phyloP scores from a whole-genome alignment of 257 asterid genomes.

The Datura wrightii region DNA sequence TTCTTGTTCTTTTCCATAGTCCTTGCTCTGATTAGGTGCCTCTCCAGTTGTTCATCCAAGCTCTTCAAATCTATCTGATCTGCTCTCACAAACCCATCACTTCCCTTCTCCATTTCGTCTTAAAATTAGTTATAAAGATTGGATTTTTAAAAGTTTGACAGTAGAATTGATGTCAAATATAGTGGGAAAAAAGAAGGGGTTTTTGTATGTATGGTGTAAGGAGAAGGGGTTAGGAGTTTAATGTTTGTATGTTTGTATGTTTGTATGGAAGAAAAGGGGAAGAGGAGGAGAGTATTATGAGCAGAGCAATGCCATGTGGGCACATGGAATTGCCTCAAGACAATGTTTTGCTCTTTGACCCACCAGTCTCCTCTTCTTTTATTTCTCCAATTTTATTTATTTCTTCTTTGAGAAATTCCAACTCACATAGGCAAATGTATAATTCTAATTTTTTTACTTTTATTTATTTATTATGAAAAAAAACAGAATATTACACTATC shows the following conservation, averaged over 20 bases:
- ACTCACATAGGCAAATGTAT: background rate
- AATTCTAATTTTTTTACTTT: no score
- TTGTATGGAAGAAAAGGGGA: background rate
- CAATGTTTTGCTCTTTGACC: conserved; percentile 55
- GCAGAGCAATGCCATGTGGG: conserved; percentile 77
- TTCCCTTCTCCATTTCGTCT: conserved; percentile 62
- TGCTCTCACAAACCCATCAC: conserved; percentile 84
- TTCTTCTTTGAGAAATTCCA: background rate
- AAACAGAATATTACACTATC: no score
- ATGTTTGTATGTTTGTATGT: conserved; percentile 9
- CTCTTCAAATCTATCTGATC: conserved; percentile 92
- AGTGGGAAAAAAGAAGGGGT: background rate
- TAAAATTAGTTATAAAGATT: background rate
- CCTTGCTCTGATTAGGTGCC: conserved; percentile 67
- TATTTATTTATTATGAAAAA: no score
- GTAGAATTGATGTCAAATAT: background rate
- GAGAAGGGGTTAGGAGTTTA: background rate
- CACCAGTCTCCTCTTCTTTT: conserved; percentile 29
- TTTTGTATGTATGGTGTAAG: background rate
- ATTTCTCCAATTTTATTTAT: background rate
- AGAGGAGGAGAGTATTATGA: conserved; percentile 36
- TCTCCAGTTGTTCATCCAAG: conserved; percentile 80
- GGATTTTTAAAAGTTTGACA: background rate
- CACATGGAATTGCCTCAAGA: conserved; percentile 82
- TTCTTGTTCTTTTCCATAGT: conserved; percentile 68